Evolutionary conservation across 257 asterid species (phyloP), one percentile per base, ranked within the genome.

Genomic region (Ilex aquifolium): DNA sequence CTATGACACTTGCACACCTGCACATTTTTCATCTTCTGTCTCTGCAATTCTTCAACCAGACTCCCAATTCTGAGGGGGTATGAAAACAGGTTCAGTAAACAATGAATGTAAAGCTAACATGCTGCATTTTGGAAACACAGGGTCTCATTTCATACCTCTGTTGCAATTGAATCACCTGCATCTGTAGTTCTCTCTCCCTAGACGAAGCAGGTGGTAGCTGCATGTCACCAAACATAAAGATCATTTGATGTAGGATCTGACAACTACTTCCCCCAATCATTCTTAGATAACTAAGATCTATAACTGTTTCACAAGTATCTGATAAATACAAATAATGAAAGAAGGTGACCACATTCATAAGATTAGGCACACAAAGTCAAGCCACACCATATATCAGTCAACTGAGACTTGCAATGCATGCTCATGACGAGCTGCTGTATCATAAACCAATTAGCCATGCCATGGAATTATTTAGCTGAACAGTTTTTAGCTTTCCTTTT

Each of bases 101-200:
- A 59, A 13, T n/a, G 11, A 52, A 44, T 32, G 67, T 32, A 42
- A 42, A 61, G 60, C 31, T 44, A 67, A 46, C 56, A 21, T 21
- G 27, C 27, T 39, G 30, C 44, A 49, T 50, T 32, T 13, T 13
- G 21, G 32, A 40, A 15, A 49, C 13, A 6, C 55, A 8, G 63
- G 61, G 44, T 58, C 56, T 65, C 36, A 59, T 32, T 50, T 46
- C 71, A 17, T 84, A 93, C 99, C 96, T 83, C 69, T 90, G 95
- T 68, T 90, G 99, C 91, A 90, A 73, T 66, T 88, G 95, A 72
- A 85, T 78, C 81, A 80, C 87, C 81, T 77, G 91, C 52, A 87
- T 68, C 50, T 90, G 96, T 75, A 90, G 75, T 63, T 93, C 95
- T 57, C 76, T 83, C 76, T 93, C 97, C 81, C 75, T 81, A 39